Conservation (phyloP, 257 asterid species). For the Ehretia macrophylla region DNA sequence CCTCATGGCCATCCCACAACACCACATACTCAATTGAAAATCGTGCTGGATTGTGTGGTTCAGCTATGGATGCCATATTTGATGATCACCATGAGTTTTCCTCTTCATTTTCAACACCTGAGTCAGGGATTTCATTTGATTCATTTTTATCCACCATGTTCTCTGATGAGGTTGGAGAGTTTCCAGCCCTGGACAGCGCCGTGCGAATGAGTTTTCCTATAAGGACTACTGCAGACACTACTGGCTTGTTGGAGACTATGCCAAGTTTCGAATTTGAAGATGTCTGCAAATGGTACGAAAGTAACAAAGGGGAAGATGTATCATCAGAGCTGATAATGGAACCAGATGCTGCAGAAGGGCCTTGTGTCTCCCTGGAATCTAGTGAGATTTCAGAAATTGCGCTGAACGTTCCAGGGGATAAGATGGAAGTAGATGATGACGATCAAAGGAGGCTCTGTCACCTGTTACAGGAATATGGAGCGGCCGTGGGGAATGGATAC, state of each 20-base stretch:
- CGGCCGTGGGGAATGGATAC: conserved; percentile 53
- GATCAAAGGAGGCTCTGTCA: conserved; percentile 36
- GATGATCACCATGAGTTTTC: conserved; percentile 23
- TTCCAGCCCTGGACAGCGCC: conserved; percentile 16
- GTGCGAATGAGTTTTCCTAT: no score
- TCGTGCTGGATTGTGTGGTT: conserved; percentile 21
- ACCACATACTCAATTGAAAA: conserved; percentile 20
- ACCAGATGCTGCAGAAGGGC: no score
- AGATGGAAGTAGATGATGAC: conserved; percentile 37
- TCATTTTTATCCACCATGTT: conserved; percentile 32
- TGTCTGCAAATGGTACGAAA: no score
- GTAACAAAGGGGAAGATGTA: no score
- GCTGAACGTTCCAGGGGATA: conserved; percentile 22
- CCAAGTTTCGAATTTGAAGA: background rate
- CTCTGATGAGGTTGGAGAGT: conserved; percentile 32
- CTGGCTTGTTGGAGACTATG: conserved; percentile 26
- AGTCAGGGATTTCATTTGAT: conserved; percentile 38
- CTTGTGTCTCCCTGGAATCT: conserved; percentile 15
- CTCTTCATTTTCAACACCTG: conserved; percentile 35
- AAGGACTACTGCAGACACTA: background rate
- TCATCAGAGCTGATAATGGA: no score
- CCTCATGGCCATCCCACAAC: conserved; percentile 36
- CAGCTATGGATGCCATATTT: conserved; percentile 21
- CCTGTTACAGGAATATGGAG: conserved; percentile 54
- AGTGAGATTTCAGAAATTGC: conserved; percentile 21